Conservation (phyloP, 306 rosid species). For the Vachellia pachyceras region DNA sequence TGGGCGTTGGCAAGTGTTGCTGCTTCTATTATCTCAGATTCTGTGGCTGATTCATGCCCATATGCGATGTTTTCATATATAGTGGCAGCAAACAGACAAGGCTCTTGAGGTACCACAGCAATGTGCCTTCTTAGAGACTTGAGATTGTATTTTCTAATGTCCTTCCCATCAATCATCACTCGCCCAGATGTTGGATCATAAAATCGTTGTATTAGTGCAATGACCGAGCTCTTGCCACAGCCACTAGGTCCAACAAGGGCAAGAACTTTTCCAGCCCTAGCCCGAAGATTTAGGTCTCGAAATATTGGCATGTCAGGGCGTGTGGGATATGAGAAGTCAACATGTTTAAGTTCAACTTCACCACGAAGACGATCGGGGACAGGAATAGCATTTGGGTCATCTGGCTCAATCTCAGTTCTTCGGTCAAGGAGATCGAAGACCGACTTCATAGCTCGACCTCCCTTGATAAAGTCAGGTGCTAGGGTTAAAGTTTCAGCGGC, state of each 20-base stretch:
- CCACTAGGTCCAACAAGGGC: conserved; percentile 99
- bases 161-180: conserved; percentile 87
- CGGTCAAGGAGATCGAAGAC: conserved; percentile 96
- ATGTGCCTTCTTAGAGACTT: conserved; percentile 91
- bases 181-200: conserved; percentile 95
- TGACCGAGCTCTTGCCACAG: conserved; percentile 96
- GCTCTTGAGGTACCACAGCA: conserved; percentile 95
- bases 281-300: conserved; percentile 90
- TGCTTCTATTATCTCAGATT: conserved; percentile 91
- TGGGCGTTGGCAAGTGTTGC: conserved; percentile 93
- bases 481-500: conserved; percentile 96
- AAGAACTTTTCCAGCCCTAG: conserved; percentile 91
- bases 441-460: conserved; percentile 96
- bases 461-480: conserved; percentile 99
- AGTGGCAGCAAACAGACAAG: conserved; percentile 86
- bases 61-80: conserved; percentile 93
- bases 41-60: conserved; percentile 87
- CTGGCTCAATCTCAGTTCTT: conserved; percentile 96
- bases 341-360: conserved; percentile 92
- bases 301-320: conserved; percentile 90
- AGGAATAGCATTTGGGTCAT: conserved; percentile 78
- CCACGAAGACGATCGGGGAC: conserved; percentile 90
- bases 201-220: conserved; percentile 81
- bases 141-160: conserved; percentile 89
- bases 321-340: conserved; percentile 87